Percentiles rank a stretch among this genome's conserved stretches.
Conservation (phyloP, 805 yeast genomes). For the Komagataella populi region DNA sequence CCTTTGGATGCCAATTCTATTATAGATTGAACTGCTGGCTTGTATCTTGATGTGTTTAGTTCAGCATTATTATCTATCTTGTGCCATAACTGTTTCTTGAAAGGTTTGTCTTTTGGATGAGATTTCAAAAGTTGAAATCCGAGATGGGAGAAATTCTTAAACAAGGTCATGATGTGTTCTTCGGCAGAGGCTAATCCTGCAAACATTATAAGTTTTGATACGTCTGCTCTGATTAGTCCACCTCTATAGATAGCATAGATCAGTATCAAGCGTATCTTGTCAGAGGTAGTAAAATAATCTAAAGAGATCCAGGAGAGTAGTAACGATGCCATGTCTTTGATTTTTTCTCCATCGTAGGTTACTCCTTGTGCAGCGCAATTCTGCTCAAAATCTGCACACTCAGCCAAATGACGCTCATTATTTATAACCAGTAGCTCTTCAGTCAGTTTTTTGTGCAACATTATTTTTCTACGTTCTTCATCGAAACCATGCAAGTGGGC, state of each 20-base stretch:
- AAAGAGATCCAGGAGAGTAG: conserved; percentile 41
- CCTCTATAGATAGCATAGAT: conserved; percentile 72
- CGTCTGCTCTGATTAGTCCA: conserved; percentile 66
- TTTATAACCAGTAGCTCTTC: conserved; percentile 53
- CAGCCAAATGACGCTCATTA: conserved; percentile 43
- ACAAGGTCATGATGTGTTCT: conserved; percentile 33
- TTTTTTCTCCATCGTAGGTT: conserved; percentile 52
- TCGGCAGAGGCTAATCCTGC: conserved; percentile 23
- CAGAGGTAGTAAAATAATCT: conserved; percentile 37
- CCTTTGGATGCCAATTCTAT: conserved; percentile 36
- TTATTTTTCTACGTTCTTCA: conserved; percentile 35
- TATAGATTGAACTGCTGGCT: conserved; percentile 54
- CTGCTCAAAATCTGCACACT: conserved; percentile 78
- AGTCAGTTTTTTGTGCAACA: conserved; percentile 45
- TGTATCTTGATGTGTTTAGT: conserved; percentile 57
- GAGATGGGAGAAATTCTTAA: conserved; percentile 38
- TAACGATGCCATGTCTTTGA: conserved; percentile 42
- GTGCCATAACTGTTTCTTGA: conserved; percentile 39
- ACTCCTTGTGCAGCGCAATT: conserved; percentile 61
- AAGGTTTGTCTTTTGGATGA: conserved; percentile 25
- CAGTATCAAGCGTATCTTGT: conserved; percentile 62
- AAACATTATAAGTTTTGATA: conserved; percentile 53
- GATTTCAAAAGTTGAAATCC: conserved; percentile 22
- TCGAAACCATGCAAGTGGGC: conserved; percentile 58
- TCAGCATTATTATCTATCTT: conserved; percentile 37